Conservation (phyloP, 2,329 filamentous ascomycete genomes). For the Phaeosphaeria sp. region DNA sequence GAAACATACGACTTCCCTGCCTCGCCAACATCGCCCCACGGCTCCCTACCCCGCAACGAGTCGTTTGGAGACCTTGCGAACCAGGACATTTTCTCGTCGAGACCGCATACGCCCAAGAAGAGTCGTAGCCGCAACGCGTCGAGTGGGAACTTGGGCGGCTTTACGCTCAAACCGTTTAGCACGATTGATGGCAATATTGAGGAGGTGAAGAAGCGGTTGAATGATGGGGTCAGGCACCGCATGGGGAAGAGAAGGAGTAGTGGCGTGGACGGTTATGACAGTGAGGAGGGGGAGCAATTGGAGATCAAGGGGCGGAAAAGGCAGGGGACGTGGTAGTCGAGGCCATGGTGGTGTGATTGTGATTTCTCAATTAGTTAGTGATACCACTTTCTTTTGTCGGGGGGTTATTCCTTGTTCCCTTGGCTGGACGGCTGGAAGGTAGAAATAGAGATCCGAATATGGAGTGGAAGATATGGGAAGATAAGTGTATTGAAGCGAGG, state of each 20-base stretch:
- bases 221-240: slow-evolving; percentile 83
- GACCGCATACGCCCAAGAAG: slow-evolving; percentile 80
- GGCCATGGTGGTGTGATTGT: slow-evolving; percentile 4
- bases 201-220: slow-evolving; percentile 83
- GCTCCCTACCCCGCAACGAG: slow-evolving; percentile 75
- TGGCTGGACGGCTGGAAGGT: background rate
- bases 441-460: background rate
- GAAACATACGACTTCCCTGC: slow-evolving; percentile 37
- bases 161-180: slow-evolving; percentile 75
- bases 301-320: slow-evolving; percentile 31
- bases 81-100: slow-evolving; percentile 88
- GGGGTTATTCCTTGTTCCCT: background rate
- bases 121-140: slow-evolving; percentile 69
- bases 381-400: slow-evolving; percentile 20
- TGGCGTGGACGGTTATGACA: slow-evolving; percentile 27
- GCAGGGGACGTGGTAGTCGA: slow-evolving; percentile 9
- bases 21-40: slow-evolving; percentile 29
- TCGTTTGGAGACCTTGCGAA: slow-evolving; percentile 89
- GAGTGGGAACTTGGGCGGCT: slow-evolving; percentile 64
- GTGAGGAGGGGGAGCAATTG: slow-evolving; percentile 24
- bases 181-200: slow-evolving; percentile 73
- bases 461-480: background rate
- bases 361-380: slow-evolving; percentile 6
- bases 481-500: background rate
- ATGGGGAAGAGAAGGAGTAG: slow-evolving; percentile 63